Conservation (phyloP, 1,284 basidiomycete genomes). For the Sporisorium graminicola region DNA sequence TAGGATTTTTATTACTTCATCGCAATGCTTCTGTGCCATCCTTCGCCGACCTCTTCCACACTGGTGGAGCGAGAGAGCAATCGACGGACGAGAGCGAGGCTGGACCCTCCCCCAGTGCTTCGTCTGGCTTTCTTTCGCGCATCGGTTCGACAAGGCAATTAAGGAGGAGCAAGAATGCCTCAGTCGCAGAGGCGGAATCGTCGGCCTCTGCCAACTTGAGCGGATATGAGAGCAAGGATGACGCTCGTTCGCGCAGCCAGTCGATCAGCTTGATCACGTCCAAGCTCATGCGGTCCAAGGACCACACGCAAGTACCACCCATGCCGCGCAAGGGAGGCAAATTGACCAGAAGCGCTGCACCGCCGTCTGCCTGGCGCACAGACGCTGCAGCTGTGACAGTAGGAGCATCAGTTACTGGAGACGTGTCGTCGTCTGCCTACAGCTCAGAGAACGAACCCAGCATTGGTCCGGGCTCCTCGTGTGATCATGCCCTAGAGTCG, state of each 20-base stretch:
- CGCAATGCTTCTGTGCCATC: slow-evolving; percentile 27
- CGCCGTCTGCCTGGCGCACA: slow-evolving; percentile 25
- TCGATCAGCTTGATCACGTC: slow-evolving; percentile 16
- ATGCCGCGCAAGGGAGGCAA: slow-evolving; percentile 5
- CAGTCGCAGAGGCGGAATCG: not conserved
- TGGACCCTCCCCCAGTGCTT: not conserved
- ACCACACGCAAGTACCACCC: not conserved
- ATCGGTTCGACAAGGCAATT: not conserved
- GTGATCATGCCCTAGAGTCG: slow-evolving; percentile 3
- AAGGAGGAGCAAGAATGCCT: slow-evolving; percentile 7
- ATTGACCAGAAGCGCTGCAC: slow-evolving; percentile 6
- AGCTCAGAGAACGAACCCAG: slow-evolving; percentile 35
- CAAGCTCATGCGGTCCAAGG: slow-evolving; percentile 15
- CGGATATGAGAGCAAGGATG: not conserved
- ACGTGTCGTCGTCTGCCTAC: slow-evolving; percentile 8
- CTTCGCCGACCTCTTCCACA: slow-evolving; percentile 7
- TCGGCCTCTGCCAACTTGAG: too few relatives aligned
- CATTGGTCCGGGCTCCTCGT: slow-evolving; percentile 9
- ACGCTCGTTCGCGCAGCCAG: slow-evolving; percentile 9
- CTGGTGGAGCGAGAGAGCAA: not conserved
- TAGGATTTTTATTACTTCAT: not conserved
- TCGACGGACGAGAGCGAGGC: not conserved
- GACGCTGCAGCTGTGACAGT: slow-evolving; percentile 9
- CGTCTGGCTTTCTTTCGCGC: slow-evolving; percentile 16
- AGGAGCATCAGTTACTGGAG: not conserved